These are phyloP conservation scores for Penicillium argentinense DNA, from an alignment of 495 filamentous ascomycete genomes.

Conservation along the genomic window DNA sequence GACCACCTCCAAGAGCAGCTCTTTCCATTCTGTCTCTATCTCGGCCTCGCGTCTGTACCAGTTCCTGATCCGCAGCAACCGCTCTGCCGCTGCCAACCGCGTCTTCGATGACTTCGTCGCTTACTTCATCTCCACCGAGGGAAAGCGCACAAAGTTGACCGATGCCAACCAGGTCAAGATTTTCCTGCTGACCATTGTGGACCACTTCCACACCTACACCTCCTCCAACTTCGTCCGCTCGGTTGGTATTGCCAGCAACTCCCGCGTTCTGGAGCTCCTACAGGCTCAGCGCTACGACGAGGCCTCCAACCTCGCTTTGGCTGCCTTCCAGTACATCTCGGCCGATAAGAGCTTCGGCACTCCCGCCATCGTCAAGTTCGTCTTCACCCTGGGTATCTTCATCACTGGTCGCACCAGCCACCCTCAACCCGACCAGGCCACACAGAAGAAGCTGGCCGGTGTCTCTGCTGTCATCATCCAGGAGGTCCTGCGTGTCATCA, in stretches of 20 bases:
- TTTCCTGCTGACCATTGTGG: conserved; percentile 29
- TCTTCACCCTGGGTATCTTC: conserved; percentile 28
- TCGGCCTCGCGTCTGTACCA: conserved; percentile 31
- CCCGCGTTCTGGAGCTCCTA: conserved; percentile 30
- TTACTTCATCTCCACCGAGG: conserved; percentile 35
- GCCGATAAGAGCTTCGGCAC: conserved; percentile 26
- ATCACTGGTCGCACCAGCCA: conserved; percentile 25
- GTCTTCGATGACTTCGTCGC: conserved; percentile 25
- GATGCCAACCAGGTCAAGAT: conserved; percentile 25
- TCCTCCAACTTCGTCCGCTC: conserved; percentile 39
- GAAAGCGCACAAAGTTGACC: conserved; percentile 29
- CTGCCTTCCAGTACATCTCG: conserved; percentile 32
- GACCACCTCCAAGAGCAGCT: conserved; percentile 27
- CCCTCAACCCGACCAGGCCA: conserved; percentile 14
- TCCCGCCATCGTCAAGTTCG: conserved; percentile 28
- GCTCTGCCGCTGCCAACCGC: conserved; percentile 14
- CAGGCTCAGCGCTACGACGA: conserved; percentile 22
- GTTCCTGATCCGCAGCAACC: conserved; percentile 30
- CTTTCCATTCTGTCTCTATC: conserved; percentile 25
- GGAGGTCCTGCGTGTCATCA: conserved; percentile 24
- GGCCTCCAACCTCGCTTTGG: conserved; percentile 32
- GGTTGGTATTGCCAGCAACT: conserved; percentile 36
- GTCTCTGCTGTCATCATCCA: conserved; percentile 23
- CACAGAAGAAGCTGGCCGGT: conserved; percentile 21
- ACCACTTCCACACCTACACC: conserved; percentile 31